phyloP scores from a whole-genome alignment of 2,329 filamentous ascomycete species.

The Trichophyton rubrum region DNA sequence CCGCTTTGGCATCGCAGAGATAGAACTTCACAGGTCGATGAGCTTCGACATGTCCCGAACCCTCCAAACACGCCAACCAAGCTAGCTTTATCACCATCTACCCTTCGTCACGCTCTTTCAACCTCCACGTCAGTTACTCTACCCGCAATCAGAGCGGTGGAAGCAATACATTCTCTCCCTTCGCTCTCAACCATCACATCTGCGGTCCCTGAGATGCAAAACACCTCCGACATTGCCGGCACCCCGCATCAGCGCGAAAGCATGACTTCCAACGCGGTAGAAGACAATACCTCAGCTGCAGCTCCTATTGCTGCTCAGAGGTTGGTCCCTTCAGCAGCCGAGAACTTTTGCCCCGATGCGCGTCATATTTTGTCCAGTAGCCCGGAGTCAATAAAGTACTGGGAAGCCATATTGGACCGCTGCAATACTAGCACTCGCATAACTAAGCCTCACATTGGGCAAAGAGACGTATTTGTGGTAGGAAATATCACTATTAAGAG shows the following conservation, averaged over 20 bases:
- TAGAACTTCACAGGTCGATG: background rate
- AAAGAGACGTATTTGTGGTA: slow-evolving; percentile 24
- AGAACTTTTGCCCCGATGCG: slow-evolving; percentile 27
- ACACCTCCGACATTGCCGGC: background rate
- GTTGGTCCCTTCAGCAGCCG: slow-evolving; percentile 22
- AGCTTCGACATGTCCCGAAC: background rate
- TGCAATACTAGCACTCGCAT: slow-evolving; percentile 20
- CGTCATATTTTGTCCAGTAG: slow-evolving; percentile 24
- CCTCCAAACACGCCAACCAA: background rate
- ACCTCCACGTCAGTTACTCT: background rate
- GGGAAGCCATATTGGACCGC: slow-evolving; percentile 24
- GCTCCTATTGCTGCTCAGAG: slow-evolving; percentile 21
- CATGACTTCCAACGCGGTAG: background rate
- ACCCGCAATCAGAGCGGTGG: background rate
- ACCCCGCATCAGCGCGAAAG: background rate
- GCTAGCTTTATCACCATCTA: background rate
- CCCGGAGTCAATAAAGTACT: slow-evolving; percentile 22
- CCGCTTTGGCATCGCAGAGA: background rate
- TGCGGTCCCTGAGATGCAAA: background rate
- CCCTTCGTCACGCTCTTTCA: background rate
- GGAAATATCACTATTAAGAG: slow-evolving; percentile 29
- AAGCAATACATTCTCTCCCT: background rate
- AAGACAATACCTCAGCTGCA: background rate
- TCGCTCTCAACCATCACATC: background rate
- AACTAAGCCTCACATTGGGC: slow-evolving; percentile 21